Base-by-base conservation (phyloP, 441 rosid genomes). In the Omphalea diandra region DNA sequence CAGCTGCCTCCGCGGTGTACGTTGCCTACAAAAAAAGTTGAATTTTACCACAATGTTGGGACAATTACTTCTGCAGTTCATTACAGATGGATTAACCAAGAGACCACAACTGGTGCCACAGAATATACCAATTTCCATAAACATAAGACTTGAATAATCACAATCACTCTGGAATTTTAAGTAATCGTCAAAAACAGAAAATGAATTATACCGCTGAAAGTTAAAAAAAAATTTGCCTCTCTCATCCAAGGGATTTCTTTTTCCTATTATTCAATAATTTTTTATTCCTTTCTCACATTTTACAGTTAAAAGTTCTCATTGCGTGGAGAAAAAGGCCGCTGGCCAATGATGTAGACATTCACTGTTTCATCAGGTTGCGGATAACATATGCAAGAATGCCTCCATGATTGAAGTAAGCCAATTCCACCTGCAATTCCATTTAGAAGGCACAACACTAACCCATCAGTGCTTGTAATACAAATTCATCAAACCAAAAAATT, bases 301-400 rank as follows among this genome's bases (percentile, higher is more conserved):
- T 69, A 80, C 81, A 74, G 55, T 38, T 17, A 27, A 63, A 55
- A 77, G 14, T 2, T 49, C 70, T 66, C 72, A 27, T 46, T 38
- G 24, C 46, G 61, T 22, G 61, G 55, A 24, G 69, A 40, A 36
- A 66, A 36, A 66, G 38, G 71, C 46, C 2, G 4, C 52, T 24
- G 29, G 63, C 17, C 29, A 41, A 38, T 49, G 40, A 47, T 8
- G 36, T 69, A 47, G 31, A 11, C 20, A 33, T 40, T 77, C 74
- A 83, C 61, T 82, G 81, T 82, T 87, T 85, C 77, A 64, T 86
- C 79, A 84, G 86, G 84, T 86, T 93, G 70, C 98, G 82, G 68
- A 96, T 89, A 26, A 84, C 98, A 35, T 87, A 91, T 4, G 95
- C 97, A 76, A 93, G 97, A 22, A 95, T 95, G 20, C 98, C 99